A percentile compares a stretch with the other conserved stretches of the same genome.
phyloP scores from a whole-genome alignment of 192 early-diverging fungal species.

The Backusella tuberculispora region DNA sequence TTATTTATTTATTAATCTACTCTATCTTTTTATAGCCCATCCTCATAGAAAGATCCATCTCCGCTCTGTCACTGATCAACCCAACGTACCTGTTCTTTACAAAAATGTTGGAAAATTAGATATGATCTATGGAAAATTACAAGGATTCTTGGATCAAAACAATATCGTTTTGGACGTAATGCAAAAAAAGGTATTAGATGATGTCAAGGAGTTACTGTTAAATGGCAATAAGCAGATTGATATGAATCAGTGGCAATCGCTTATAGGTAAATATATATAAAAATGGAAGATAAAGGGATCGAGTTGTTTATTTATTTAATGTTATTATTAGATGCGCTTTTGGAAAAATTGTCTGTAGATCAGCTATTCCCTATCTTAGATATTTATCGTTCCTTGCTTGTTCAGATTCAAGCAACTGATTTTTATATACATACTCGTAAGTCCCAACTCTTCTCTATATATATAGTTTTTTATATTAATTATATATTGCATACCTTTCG shows the following conservation, averaged over 20 bases:
- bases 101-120: slow-evolving; percentile 32
- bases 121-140: slow-evolving; percentile 42
- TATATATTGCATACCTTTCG: too few relatives aligned
- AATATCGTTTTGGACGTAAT: neutral
- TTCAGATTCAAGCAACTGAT: slow-evolving; percentile 46
- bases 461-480: neutral
- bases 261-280: slow-evolving; percentile 18
- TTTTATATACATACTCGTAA: slow-evolving; percentile 53
- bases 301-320: neutral
- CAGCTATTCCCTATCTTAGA: slow-evolving; percentile 68
- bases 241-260: slow-evolving; percentile 18
- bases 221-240: neutral
- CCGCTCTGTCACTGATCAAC: slow-evolving; percentile 44
- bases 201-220: neutral
- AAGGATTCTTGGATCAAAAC: slow-evolving; percentile 31
- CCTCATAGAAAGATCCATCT: slow-evolving; percentile 55
- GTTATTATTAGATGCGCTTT: neutral
- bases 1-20: too few relatives aligned
- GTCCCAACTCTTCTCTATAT: neutral
- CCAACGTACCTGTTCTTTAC: slow-evolving; percentile 51
- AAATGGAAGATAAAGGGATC: too few relatives aligned
- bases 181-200: slow-evolving; percentile 18
- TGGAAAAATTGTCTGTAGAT: slow-evolving; percentile 42
- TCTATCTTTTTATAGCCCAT: slow-evolving; percentile 50
- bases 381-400: slow-evolving; percentile 60